Conservation (phyloP, 139 green algal genomes). For the Micractinium conductrix region DNA sequence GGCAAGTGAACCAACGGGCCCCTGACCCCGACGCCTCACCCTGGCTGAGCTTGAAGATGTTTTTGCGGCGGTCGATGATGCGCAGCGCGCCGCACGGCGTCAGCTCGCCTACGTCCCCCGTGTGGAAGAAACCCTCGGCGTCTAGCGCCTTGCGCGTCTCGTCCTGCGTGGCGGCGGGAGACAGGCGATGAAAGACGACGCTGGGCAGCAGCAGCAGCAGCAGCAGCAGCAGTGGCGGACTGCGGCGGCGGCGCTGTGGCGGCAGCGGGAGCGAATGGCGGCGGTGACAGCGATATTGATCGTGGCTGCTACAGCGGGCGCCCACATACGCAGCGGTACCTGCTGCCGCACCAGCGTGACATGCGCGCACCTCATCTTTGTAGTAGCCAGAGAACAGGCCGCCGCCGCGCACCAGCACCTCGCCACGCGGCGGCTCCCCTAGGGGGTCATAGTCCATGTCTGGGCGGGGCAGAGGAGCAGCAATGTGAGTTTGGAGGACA, state of each 20-base stretch:
- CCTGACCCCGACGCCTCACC: constrained; percentile 43
- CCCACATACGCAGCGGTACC: too few relatives aligned
- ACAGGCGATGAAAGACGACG: neutral
- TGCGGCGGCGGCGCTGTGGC: neutral
- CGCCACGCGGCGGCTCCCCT: constrained; percentile 57
- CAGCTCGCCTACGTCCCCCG: constrained; percentile 84
- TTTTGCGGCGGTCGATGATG: constrained; percentile 98
- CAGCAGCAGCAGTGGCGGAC: neutral
- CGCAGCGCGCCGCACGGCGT: constrained; percentile 66
- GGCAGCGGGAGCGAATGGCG: too few relatives aligned
- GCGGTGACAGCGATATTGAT: too few relatives aligned
- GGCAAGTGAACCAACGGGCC: neutral
- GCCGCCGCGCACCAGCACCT: constrained; percentile 81
- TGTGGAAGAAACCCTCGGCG: constrained; percentile 89
- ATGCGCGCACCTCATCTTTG: constrained; percentile 70
- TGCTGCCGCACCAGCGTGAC: too few relatives aligned
- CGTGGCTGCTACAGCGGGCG: too few relatives aligned
- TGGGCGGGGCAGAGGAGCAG: too few relatives aligned
- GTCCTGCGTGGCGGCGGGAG: constrained; percentile 40
- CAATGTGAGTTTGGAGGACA: too few relatives aligned
- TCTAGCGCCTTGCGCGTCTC: constrained; percentile 58
- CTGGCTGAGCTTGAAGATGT: constrained; percentile 98
- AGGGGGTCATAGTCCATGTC: constrained; percentile 73
- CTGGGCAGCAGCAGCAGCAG: neutral
- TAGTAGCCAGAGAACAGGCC: constrained; percentile 86